phyloP scores from a whole-genome alignment of 495 filamentous ascomycete species.

The Annulohypoxylon maeteangense region DNA sequence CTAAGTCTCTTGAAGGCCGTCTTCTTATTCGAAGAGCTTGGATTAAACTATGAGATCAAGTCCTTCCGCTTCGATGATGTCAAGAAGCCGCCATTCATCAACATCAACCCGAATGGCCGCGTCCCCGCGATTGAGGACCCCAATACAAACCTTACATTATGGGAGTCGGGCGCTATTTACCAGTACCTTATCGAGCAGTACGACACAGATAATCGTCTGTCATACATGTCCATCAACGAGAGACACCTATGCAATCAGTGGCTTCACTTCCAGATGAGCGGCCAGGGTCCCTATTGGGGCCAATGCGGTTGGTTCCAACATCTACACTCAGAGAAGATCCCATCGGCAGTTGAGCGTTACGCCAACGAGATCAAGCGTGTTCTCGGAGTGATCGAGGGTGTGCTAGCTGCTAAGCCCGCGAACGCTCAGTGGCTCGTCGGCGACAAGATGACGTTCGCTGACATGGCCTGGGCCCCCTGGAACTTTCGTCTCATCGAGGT shows the following conservation, averaged over 20 bases:
- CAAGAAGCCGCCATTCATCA: conserved; percentile 64
- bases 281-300: conserved; percentile 62
- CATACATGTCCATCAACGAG: conserved; percentile 44
- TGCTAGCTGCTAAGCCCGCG: conserved; percentile 6
- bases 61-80: conserved; percentile 65
- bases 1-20: too few species aligned
- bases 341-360: conserved; percentile 57
- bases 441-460: conserved; percentile 47
- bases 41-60: conserved; percentile 61
- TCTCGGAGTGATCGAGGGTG: conserved; percentile 52
- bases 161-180: conserved; percentile 73
- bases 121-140: conserved; percentile 68
- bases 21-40: conserved; percentile 69
- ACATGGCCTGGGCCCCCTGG: conserved; percentile 49
- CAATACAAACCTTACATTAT: conserved; percentile 69
- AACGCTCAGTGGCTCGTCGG: conserved; percentile 11
- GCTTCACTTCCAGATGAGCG: conserved; percentile 56
- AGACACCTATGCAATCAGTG: conserved; percentile 47
- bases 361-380: conserved; percentile 55
- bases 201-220: conserved; percentile 48
- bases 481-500: conserved; percentile 24
- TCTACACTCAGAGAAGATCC: conserved; percentile 53
- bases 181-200: conserved; percentile 62
- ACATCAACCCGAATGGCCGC: conserved; percentile 75
- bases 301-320: conserved; percentile 33